Evolutionary conservation across 148 eudicot species (phyloP), one percentile per base, ranked within the genome.

Genomic region (Camellia sinensis): DNA sequence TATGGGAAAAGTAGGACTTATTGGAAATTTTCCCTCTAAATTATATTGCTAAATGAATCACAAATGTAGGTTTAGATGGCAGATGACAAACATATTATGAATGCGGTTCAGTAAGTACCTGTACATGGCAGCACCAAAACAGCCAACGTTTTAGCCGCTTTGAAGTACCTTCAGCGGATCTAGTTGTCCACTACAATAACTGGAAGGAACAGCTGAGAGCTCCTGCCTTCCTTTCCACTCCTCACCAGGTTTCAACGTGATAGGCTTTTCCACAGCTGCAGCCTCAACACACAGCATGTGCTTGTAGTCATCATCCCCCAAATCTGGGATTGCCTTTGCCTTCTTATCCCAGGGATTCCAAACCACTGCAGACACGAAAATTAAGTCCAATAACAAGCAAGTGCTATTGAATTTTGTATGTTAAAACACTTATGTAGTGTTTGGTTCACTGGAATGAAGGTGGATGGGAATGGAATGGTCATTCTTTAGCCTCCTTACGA

Each of bases 291-390:
- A 92, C 41, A 94, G 45, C 98, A 94, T 94, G 74, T 92, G 87
- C 81, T 91, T 92, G 89, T 89, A 94, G 57, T 94, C 97, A 18
- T 89, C 94, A 69, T 89, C 94, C 43, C 98, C 97, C 53, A 94
- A 85, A 86, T 94, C 98, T 70, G 87, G 83, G 82, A 94, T 84
- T 40, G 97, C 88, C 81, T 94, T 94, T 57, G 98, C 94, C 85
- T 87, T 92, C 88, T 88, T 91, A 80, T 92, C 97, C 98, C 97
- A 92, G 17, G 98, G 98, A 87, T 94, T 94, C 98, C 98, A 94
- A 59, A 92, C 97, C 76, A 88, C 97, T 94, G 83, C 63, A 86
- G 45, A 74, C 54, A 48, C 6, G 7, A 48, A 48, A 19, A n/a
- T 6, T 45, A 46, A 22, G 3, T 50, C 6, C 10, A 54, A 54